Evolutionary conservation across 805 yeast genomes (phyloP).

Genomic region (Trichomonascus vanleenenianus): DNA sequence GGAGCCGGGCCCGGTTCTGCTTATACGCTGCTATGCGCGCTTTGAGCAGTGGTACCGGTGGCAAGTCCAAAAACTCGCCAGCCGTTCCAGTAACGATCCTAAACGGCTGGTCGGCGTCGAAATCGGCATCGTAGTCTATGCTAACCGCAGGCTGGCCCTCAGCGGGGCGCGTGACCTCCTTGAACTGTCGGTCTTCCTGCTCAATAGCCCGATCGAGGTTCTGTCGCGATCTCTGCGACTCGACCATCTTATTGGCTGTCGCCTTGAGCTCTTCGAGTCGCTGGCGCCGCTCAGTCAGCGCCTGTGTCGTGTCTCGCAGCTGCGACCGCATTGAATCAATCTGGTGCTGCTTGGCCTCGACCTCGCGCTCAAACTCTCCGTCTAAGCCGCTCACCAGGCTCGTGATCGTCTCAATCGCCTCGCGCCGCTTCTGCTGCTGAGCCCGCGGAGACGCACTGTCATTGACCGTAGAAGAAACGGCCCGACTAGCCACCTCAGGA

Average conservation of each 20-base stretch:
- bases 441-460: background rate
- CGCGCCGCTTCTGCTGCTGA: slow-evolving; percentile 28
- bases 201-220: slow-evolving; percentile 56
- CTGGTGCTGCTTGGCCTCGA: slow-evolving; percentile 43
- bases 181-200: slow-evolving; percentile 54
- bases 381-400: slow-evolving; percentile 45
- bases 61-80: slow-evolving; percentile 22
- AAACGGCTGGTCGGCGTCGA: slow-evolving; percentile 91
- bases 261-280: slow-evolving; percentile 47
- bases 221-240: slow-evolving; percentile 45
- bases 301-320: slow-evolving; percentile 48
- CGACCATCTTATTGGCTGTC: slow-evolving; percentile 33
- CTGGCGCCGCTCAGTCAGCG: slow-evolving; percentile 40
- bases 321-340: slow-evolving; percentile 47
- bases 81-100: slow-evolving; percentile 35
- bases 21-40: slow-evolving; percentile 80
- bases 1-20: slow-evolving; percentile 54
- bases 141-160: slow-evolving; percentile 14
- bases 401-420: slow-evolving; percentile 45
- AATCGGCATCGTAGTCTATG: slow-evolving; percentile 40
- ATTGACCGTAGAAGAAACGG: background rate
- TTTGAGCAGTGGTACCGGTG: slow-evolving; percentile 45
- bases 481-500: background rate
- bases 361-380: slow-evolving; percentile 50
- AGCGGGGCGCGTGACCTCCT: slow-evolving; percentile 28